Conservation (phyloP, 345 rosid species). For the Syzygium jambos region DNA sequence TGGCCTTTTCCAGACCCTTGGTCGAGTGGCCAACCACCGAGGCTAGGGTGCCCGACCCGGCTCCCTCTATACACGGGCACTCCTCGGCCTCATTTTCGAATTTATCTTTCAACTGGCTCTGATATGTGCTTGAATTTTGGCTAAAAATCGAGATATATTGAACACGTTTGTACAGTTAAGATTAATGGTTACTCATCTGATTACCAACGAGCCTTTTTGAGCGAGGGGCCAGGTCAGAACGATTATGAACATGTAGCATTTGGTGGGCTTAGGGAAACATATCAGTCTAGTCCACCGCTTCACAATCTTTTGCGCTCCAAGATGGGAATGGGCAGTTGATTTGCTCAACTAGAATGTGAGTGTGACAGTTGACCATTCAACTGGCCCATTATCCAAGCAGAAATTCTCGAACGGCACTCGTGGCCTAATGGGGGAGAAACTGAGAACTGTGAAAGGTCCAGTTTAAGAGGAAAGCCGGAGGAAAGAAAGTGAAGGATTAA, state of each 20-base stretch:
- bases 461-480: background rate
- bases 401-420: background rate
- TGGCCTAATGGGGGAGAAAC: background rate
- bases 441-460: background rate
- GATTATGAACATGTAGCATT: background rate
- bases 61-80: background rate
- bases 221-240: background rate
- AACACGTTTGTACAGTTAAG: background rate
- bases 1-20: background rate
- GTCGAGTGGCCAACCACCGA: background rate
- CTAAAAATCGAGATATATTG: background rate
- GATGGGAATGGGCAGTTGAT: background rate
- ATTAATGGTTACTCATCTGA: background rate
- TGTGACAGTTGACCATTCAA: background rate
- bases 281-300: background rate
- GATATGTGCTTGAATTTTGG: background rate
- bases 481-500: background rate
- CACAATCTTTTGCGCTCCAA: background rate
- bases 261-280: background rate
- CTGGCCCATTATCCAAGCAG: background rate
- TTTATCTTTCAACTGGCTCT: background rate
- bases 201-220: background rate
- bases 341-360: background rate
- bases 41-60: background rate
- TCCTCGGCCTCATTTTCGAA: background rate